phyloP scores from a whole-genome alignment of 257 asterid genomes.

The Fraxinus cuspidata region DNA sequence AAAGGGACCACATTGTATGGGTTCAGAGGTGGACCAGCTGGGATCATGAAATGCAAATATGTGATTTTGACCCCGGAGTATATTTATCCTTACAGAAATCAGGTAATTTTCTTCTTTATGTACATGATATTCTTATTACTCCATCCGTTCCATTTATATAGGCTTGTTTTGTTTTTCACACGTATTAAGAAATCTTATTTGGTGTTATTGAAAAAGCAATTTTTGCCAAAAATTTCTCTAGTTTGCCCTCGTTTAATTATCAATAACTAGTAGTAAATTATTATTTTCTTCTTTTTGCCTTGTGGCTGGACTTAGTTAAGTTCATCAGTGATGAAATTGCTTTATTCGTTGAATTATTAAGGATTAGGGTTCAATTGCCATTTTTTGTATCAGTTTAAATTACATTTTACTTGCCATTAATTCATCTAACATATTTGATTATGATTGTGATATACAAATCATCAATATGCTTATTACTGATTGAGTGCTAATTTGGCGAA shows the following conservation, averaged over 20 bases:
- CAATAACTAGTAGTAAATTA: no score
- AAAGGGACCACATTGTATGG: constrained; percentile 76
- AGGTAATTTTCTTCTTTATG: constrained; percentile 34
- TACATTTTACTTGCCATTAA: neutral
- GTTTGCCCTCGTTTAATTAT: no score
- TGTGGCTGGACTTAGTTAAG: neutral
- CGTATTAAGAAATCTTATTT: no score
- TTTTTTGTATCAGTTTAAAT: neutral
- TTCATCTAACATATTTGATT: neutral
- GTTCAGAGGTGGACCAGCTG: constrained; percentile 84
- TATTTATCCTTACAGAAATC: constrained; percentile 72
- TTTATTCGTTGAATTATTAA: neutral
- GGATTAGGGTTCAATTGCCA: neutral
- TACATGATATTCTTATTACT: neutral
- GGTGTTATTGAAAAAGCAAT: no score
- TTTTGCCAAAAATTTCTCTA: no score
- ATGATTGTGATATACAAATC: neutral
- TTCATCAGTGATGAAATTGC: neutral
- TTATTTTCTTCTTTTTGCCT: neutral
- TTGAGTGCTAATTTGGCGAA: neutral
- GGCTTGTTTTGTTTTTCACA: no score
- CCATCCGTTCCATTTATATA: no score
- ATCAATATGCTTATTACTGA: neutral
- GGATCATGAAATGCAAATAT: constrained; percentile 73
- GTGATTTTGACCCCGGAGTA: constrained; percentile 54